Conservation (phyloP, 73 alveolate genomes). For the Paramecium tetraurelia region DNA sequence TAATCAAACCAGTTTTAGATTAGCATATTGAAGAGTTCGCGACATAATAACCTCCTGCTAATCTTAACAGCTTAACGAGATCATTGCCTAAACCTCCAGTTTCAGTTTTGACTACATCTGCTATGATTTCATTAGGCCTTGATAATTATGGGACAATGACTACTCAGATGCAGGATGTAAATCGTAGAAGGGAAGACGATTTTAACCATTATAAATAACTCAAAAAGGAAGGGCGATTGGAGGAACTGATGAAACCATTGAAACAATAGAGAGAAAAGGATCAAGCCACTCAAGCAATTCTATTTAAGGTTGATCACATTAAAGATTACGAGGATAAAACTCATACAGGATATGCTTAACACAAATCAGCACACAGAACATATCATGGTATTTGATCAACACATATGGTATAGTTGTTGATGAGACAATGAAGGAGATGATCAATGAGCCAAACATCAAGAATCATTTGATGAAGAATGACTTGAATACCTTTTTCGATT, state of each 20-base stretch:
- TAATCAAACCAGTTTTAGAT: not conserved
- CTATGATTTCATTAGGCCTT: slow-evolving; percentile 16
- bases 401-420: not conserved
- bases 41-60: not conserved
- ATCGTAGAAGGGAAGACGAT: not conserved
- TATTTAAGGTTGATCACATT: slow-evolving; percentile 27
- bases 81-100: slow-evolving; percentile 37
- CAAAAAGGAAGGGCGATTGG: not conserved
- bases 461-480: slow-evolving; percentile 19
- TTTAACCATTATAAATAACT: not conserved
- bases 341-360: not conserved
- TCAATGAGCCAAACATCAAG: not conserved
- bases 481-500: not conserved
- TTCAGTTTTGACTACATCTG: slow-evolving; percentile 34
- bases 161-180: not conserved
- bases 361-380: not conserved
- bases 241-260: not conserved
- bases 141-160: slow-evolving; percentile 27
- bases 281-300: not conserved
- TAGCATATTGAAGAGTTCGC: not conserved
- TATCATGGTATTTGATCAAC: not conserved
- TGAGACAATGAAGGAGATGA: not conserved
- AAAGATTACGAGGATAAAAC: slow-evolving; percentile 34
- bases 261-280: not conserved
- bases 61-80: not conserved